Base-by-base conservation (phyloP, 139 green algal species). In the Chlamydomonas incerta region DNA sequence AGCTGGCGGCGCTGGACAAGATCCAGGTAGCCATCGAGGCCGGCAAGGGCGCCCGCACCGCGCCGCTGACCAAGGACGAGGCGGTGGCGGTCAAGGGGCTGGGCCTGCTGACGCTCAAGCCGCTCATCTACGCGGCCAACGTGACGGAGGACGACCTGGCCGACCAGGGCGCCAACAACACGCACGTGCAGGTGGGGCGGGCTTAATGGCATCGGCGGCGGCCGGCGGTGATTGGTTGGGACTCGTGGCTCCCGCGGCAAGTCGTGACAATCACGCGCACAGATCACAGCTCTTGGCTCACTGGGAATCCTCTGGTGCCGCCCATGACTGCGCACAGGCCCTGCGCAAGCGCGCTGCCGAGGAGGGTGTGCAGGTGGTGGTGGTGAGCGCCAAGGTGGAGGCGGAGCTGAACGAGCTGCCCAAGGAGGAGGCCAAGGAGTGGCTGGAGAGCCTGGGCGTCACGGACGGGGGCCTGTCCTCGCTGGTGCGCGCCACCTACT, bases 111-210 rank as follows among this genome's bases (percentile, higher is more conserved):
- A 98, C 96, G 1, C 87, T 94, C 66, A 98, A 98, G 88, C 95
- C 95, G 18, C 90, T 98, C 76, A 92, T 96, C 24, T 98, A 98
- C 72, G 96, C 95, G 1, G 97, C 96, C 28, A 99, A 99, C 83
- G 97, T 99, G 31, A 77, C 90, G 0, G 97, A 99, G 90, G 92
- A 93, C 15, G 96, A 99, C 74, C 92, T 99, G 1, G 95, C 93
- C 1, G 83, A 95, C 79, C 71, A 92, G 57, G 95, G 89, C 13
- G 94, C 90, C 11, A 85, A 87, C 89, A 99, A 99, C 92, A n/a
- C 57, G 29, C 89, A 99, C 77, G 96, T 99, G 21, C 63, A 95
- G 87, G 94, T 93, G 83, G n/a, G n/a, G n/a, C 33, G 35, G 41
- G 41, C 41, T 50, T 8, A 8, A n/a, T n/a, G n/a, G n/a, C n/a